A percentile compares a stretch with the other conserved stretches of the same genome.
Evolutionary conservation across 495 filamentous ascomycete genomes (phyloP).

Genomic region (Cercophora scortea): DNA sequence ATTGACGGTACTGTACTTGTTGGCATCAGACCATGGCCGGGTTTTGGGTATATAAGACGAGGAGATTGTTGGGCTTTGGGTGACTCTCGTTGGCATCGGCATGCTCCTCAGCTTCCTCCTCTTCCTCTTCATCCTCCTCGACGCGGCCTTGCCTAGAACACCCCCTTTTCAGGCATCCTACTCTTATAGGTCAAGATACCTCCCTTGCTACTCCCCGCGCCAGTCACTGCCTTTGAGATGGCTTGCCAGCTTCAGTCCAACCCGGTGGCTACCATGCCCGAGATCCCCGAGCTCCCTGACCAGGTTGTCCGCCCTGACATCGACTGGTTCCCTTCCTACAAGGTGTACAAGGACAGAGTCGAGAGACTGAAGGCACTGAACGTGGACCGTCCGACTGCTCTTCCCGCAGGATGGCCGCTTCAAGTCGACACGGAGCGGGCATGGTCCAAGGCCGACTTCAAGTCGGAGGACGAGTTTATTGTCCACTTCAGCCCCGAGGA

Average conservation of each 20-base stretch:
- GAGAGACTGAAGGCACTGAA: conserved; percentile 11
- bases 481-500: conserved; percentile 14
- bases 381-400: conserved; percentile 17
- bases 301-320: conserved; percentile 17
- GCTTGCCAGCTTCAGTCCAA: neutral
- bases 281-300: neutral
- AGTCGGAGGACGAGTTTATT: conserved; percentile 17
- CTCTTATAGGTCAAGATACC: neutral
- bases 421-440: conserved; percentile 13
- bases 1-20: neutral
- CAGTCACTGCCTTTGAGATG: neutral
- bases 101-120: neutral
- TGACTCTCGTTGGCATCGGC: neutral
- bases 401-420: conserved; percentile 19
- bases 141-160: neutral
- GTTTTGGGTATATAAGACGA: neutral
- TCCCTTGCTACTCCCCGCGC: neutral
- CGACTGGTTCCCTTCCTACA: conserved; percentile 22
- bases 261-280: neutral
- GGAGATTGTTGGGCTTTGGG: neutral
- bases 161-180: neutral
- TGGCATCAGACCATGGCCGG: neutral
- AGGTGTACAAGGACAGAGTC: conserved; percentile 20
- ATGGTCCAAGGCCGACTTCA: conserved; percentile 21
- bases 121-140: neutral